These are phyloP conservation scores for Oryza australiensis DNA, from an alignment of 176 grass and related monocot genomes.

Conservation along the genomic window DNA sequence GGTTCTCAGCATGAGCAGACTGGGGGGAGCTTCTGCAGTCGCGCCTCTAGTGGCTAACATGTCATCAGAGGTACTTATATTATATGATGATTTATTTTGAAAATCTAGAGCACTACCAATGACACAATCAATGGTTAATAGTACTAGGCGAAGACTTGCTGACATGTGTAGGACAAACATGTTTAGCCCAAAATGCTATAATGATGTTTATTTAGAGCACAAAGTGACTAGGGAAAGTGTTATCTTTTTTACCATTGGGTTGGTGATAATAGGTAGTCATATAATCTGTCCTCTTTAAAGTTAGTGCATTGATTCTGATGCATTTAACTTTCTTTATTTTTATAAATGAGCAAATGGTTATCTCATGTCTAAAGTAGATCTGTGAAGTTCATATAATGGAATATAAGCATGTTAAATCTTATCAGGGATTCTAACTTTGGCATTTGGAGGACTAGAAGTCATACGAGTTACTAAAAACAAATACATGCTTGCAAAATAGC, in stretches of 20 bases:
- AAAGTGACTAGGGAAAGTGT: slow-evolving; percentile 21
- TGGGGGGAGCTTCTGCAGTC: slow-evolving; percentile 82
- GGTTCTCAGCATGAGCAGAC: slow-evolving; percentile 95
- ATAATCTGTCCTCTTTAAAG: slow-evolving; percentile 41
- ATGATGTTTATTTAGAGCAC: slow-evolving; percentile 10
- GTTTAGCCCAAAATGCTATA: slow-evolving; percentile 28
- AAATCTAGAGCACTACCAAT: slow-evolving; percentile 13
- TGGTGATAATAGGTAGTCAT: slow-evolving; percentile 33
- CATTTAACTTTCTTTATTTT: slow-evolving; percentile 30
- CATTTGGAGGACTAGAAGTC: slow-evolving; percentile 23
- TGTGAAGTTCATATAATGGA: slow-evolving; percentile 9
- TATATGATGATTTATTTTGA: slow-evolving; percentile 23
- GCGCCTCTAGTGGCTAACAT: slow-evolving; percentile 65
- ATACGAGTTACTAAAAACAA: slow-evolving; percentile 20
- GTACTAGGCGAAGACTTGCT: slow-evolving; percentile 9
- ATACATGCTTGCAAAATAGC: slow-evolving; percentile 24
- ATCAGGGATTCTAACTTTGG: slow-evolving; percentile 2
- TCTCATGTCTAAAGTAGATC: slow-evolving; percentile 32
- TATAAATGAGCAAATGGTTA: slow-evolving; percentile 31
- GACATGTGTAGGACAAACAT: slow-evolving; percentile 19
- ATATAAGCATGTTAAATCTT: slow-evolving; percentile 18
- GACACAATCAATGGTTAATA: neutral
- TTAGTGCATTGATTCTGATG: slow-evolving; percentile 29
- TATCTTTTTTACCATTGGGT: slow-evolving; percentile 36
- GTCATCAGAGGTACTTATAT: slow-evolving; percentile 69